Conservation (phyloP, 305 asterid genomes). For the Vinca major region DNA sequence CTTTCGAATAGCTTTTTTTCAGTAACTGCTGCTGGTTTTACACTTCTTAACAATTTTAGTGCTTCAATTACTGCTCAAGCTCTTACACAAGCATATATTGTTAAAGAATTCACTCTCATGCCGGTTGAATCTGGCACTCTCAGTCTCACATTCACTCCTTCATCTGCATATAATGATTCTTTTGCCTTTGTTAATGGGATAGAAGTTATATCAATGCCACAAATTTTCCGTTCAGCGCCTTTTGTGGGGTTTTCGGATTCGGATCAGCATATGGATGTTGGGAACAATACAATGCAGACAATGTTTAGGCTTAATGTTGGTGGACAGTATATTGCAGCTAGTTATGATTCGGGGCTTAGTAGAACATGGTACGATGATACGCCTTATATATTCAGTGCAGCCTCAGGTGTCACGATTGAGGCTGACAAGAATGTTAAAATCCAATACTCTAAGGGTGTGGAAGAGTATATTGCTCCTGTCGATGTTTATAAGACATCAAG, state of each 20-base stretch:
- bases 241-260: constrained; percentile 29
- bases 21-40: constrained; percentile 27
- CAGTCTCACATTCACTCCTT: constrained; percentile 48
- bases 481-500: constrained; percentile 49
- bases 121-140: constrained; percentile 24
- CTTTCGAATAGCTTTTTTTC: constrained; percentile 34
- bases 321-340: constrained; percentile 40
- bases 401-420: constrained; percentile 31
- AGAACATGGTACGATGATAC: constrained; percentile 60
- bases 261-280: constrained; percentile 23
- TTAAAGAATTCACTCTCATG: constrained; percentile 39
- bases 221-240: constrained; percentile 32
- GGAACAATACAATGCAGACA: constrained; percentile 30
- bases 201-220: constrained; percentile 51
- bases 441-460: constrained; percentile 25
- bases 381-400: constrained; percentile 55
- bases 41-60: constrained; percentile 50
- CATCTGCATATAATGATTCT: constrained; percentile 17
- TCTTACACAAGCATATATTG: constrained; percentile 45
- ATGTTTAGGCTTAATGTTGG: constrained; percentile 60
- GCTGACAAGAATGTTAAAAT: constrained; percentile 28
- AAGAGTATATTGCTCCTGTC: constrained; percentile 36
- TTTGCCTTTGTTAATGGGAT: constrained; percentile 63
- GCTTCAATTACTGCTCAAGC: constrained; percentile 48
- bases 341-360: constrained; percentile 30